Conservation (phyloP, 1,284 basidiomycete species). For the Takashimella koratensis region DNA sequence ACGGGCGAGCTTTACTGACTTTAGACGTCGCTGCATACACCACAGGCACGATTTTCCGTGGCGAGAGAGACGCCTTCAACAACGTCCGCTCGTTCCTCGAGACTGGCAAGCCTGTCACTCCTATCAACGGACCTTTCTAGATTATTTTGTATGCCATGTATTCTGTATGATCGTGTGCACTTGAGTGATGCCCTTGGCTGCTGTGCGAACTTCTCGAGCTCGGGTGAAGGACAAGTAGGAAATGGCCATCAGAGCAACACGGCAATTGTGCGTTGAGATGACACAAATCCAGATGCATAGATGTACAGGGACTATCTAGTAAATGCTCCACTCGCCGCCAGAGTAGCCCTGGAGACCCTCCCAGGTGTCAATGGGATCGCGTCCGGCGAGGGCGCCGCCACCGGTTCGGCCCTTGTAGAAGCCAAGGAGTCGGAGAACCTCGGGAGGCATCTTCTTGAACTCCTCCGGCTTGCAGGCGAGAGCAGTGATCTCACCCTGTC, state of each 20-base stretch:
- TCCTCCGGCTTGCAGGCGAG: slow-evolving; percentile 16
- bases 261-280: too few relatives aligned
- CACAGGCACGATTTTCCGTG: slow-evolving; percentile 16
- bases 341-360: slow-evolving; percentile 12
- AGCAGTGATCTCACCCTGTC: slow-evolving; percentile 20
- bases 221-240: too few relatives aligned
- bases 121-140: slow-evolving; percentile 18
- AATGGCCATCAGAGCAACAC: too few relatives aligned
- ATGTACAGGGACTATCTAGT: background rate
- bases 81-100: slow-evolving; percentile 23
- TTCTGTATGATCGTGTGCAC: too few relatives aligned
- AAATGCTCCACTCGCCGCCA: slow-evolving; percentile 17
- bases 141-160: too few relatives aligned
- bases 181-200: too few relatives aligned
- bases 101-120: slow-evolving; percentile 22
- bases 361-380: slow-evolving; percentile 19
- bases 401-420: slow-evolving; percentile 17
- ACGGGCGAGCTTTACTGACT: slow-evolving; percentile 4
- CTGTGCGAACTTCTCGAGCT: too few relatives aligned
- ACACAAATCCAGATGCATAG: background rate
- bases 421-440: slow-evolving; percentile 14
- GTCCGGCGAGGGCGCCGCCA: slow-evolving; percentile 12
- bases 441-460: slow-evolving; percentile 22
- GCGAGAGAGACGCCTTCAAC: slow-evolving; percentile 21
- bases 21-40: slow-evolving; percentile 25